A percentile compares a stretch with the other conserved stretches of the same genome.
phyloP scores from a whole-genome alignment of 805 yeast species.

The Wickerhamiella cacticola region DNA sequence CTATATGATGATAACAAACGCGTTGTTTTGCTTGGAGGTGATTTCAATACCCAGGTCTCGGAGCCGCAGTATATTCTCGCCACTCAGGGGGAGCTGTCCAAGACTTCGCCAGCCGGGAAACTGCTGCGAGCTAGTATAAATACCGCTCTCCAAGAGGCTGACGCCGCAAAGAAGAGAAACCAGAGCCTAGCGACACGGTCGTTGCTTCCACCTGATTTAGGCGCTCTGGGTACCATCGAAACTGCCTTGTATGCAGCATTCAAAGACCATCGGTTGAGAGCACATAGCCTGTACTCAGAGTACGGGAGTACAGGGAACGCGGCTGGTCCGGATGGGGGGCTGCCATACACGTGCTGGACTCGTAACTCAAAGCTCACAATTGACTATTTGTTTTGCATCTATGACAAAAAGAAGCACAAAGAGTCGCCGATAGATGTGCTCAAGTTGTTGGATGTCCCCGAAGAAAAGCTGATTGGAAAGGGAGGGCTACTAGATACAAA shows the following conservation, averaged over 20 bases:
- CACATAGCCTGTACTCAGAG: conserved; percentile 46
- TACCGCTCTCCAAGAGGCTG: conserved; percentile 45
- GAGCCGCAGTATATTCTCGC: conserved; percentile 74
- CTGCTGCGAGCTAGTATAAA: conserved; percentile 20
- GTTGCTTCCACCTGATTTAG: no score
- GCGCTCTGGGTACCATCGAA: background rate
- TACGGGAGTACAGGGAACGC: conserved; percentile 47
- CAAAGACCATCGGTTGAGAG: conserved; percentile 50
- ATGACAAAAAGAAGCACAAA: conserved; percentile 34
- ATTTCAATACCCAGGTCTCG: no score
- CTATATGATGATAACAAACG: conserved; percentile 19
- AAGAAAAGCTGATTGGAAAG: conserved; percentile 64
- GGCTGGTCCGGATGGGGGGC: conserved; percentile 63
- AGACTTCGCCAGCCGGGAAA: conserved; percentile 16
- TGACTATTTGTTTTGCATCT: conserved; percentile 66
- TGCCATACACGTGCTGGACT: conserved; percentile 89
- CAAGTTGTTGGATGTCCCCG: conserved; percentile 57
- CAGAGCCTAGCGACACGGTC: background rate
- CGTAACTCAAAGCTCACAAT: conserved; percentile 76
- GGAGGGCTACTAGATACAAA: conserved; percentile 73
- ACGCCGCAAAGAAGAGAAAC: conserved; percentile 17
- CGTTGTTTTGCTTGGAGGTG: conserved; percentile 72
- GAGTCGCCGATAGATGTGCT: conserved; percentile 34
- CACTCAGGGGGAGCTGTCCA: conserved; percentile 29
- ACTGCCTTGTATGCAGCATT: conserved; percentile 36